Base-by-base conservation (phyloP, 345 rosid species). In the Citrus hindsii region DNA sequence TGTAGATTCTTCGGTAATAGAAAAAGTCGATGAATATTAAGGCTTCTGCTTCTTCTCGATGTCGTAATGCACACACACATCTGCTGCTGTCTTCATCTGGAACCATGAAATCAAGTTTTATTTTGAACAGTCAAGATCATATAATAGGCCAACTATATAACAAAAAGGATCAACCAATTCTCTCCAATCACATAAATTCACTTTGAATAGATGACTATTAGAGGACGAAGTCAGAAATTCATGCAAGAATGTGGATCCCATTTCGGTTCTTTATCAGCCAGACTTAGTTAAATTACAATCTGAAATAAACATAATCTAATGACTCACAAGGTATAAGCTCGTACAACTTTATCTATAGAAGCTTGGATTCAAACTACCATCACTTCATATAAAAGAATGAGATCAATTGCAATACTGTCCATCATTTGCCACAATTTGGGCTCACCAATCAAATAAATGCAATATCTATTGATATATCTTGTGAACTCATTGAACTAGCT, bases 41-140 rank as follows among this genome's bases (percentile, higher is more conserved):
- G 82, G 76, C 79, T 83, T 84, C 71, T 82, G 87, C 80, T 92
- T 91, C 79, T 84, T 95, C 84, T 88, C 88, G 66, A 86, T 89
- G 82, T 95, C 98, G 74, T 88, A 84, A 76, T 91, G 87, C 75
- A 95, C 97, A 71, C 98, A 92, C 33, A 85, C 78, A 72, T 95
- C 98, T n/a, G 98, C 97, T 9, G 98, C 98, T 6, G 97, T 93
- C 91, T 93, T 95, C 93, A 95, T 84, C 98, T 95, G 93, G 66
- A 82, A 78, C 72, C 65, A 71, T 22, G 48, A 71, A 33, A 80
- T 33, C 25, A 82, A 65, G 51, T 56, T 65, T 42, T 27, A 71
- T 46, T 46, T 46, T 46, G 24, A 24, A 72, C 28, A 24, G 64
- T 55, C 64, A 42, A 83, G 48, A 70, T 27, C 64, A 76, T 55